phyloP scores from a whole-genome alignment of 805 yeast genomes.

The Saccharomycopsis fodiens region DNA sequence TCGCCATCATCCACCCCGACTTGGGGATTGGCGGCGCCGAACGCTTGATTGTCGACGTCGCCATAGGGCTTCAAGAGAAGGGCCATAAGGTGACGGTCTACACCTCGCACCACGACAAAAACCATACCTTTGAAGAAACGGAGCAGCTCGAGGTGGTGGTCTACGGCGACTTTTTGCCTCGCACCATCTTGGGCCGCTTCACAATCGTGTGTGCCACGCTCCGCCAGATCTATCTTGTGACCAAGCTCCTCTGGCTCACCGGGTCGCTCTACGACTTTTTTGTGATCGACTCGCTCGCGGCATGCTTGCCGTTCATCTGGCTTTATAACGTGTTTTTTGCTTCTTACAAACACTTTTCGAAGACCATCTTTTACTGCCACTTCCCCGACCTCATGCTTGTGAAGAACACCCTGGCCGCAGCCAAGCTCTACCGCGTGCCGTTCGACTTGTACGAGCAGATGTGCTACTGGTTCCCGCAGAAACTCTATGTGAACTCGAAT shows the following conservation, averaged over 20 bases:
- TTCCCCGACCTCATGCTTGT: constrained; percentile 88
- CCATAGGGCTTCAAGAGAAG: constrained; percentile 68
- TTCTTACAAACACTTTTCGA: constrained; percentile 35
- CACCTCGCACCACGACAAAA: constrained; percentile 84
- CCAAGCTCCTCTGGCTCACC: constrained; percentile 34
- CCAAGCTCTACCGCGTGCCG: constrained; percentile 65
- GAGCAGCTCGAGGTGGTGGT: constrained; percentile 57
- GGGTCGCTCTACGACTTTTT: constrained; percentile 63
- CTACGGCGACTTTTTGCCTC: constrained; percentile 79
- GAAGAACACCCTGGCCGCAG: constrained; percentile 28
- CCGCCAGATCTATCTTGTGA: constrained; percentile 66
- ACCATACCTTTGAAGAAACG: constrained; percentile 90
- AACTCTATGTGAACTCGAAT: constrained; percentile 77
- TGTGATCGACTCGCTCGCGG: constrained; percentile 82
- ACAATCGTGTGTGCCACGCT: constrained; percentile 76
- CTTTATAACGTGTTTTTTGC: constrained; percentile 35
- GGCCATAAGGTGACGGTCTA: constrained; percentile 60
- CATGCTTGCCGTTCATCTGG: constrained; percentile 55
- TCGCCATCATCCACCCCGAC: constrained; percentile 93
- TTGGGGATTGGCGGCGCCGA: constrained; percentile 98
- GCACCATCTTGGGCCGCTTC: constrained; percentile 55
- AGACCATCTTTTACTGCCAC: constrained; percentile 84
- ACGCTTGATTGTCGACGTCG: constrained; percentile 92
- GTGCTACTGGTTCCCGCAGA: constrained; percentile 70
- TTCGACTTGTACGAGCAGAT: constrained; percentile 81